phyloP scores from a whole-genome alignment of 192 early-diverging fungal species.

The Linnemannia schmuckeri region DNA sequence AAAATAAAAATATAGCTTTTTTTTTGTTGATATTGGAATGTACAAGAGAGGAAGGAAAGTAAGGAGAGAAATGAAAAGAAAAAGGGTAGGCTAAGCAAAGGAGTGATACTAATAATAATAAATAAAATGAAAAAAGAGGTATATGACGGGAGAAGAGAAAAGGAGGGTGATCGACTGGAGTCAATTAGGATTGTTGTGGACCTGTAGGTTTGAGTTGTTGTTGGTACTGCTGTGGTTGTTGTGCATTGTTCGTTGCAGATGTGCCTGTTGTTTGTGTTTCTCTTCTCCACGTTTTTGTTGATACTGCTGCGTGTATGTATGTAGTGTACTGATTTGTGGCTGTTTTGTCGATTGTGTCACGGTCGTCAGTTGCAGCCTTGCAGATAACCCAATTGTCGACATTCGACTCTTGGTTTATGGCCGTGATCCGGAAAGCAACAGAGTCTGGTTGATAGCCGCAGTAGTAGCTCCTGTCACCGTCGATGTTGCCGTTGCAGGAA shows the following conservation, averaged over 20 bases:
- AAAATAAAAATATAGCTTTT: not conserved
- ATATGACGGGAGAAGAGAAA: not conserved
- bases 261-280: not conserved
- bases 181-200: not conserved
- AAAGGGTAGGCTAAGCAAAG: not conserved
- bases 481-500: not conserved
- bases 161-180: not conserved
- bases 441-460: slow-evolving; percentile 33
- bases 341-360: not conserved
- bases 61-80: not conserved
- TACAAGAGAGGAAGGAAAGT: slow-evolving; percentile 6
- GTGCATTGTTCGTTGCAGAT: not conserved
- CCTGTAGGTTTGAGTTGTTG: not conserved
- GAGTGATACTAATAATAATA: not conserved
- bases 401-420: slow-evolving; percentile 3
- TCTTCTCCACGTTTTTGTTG: not conserved
- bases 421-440: slow-evolving; percentile 45
- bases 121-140: slow-evolving; percentile 2
- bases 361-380: not conserved
- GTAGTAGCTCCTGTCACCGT: not conserved
- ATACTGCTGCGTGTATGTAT: not conserved
- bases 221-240: not conserved
- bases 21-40: slow-evolving; percentile 10
- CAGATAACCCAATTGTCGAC: not conserved
- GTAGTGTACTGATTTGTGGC: not conserved